Base-by-base conservation (phyloP, 2,329 filamentous ascomycete species). In the Aspergillus pseudoglaucus region DNA sequence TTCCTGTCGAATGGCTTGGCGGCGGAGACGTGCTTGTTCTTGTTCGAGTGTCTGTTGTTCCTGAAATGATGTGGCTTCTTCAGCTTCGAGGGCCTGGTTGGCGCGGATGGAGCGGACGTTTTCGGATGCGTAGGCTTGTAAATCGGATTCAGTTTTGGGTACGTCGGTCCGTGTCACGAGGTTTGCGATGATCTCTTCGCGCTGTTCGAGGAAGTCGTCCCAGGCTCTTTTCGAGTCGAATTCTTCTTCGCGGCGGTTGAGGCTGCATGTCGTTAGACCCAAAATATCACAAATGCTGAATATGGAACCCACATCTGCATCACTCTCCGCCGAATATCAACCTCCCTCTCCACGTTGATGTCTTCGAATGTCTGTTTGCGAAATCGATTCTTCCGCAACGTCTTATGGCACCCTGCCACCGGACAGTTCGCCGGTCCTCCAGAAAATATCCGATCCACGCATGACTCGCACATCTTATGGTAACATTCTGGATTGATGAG, bases 401-500 rank as follows among this genome's bases (percentile, higher is more conserved):
- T 97, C 67, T 87, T 85, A 65, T 83, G 81, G 72, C 93, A 98
- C 37, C 86, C 87, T 0, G 88, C 88, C 49, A 96, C 88, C 1
- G 93, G 93, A 65, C 94, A 98, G 52, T 90, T 87, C 47, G 90
- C 88, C 0, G 93, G 93, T 0, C 93, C 93, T 47, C 88, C 84
- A 32, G 86, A 87, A 78, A 97, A 98, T 60, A 97, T 88, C 47
- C 91, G 87, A 69, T 91, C 87, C 38, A 97, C 90, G 74, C 93
- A 98, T 48, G 88, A 90, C 67, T 89, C 86, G 76, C 93, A 98
- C 88, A 98, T 97, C 58, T 89, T 89, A 77, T 98, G 93, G 76
- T 98, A 98, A 80, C 93, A 98, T 76, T 95, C 90, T 7, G 91
- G 89, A 68, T 97, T 96, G 74, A 98, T 90, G 59, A 93, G 86